A percentile compares a stretch with the other conserved stretches of the same genome.
phyloP scores from a whole-genome alignment of 1,284 basidiomycete species.

The Sanghuangporus weigelae region DNA sequence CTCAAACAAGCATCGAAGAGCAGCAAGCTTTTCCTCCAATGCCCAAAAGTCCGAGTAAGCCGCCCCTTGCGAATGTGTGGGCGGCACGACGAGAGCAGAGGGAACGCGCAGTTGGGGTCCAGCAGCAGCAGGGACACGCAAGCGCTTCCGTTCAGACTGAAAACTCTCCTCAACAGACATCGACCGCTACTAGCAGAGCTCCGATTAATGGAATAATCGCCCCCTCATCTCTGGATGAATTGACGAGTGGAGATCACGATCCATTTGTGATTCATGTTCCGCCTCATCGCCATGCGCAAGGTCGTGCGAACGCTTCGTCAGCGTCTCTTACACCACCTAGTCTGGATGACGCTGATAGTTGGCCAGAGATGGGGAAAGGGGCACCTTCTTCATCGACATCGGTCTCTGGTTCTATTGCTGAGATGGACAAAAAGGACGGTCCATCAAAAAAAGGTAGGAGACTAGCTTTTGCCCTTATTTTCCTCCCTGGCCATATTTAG shows the following conservation, averaged over 20 bases:
- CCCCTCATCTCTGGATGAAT: neutral
- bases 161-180: neutral
- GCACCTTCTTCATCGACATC: constrained; percentile 15
- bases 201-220: constrained; percentile 12
- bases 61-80: constrained; percentile 43
- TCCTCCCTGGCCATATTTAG: neutral
- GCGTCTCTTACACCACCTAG: constrained; percentile 20
- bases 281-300: constrained; percentile 26
- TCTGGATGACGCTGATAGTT: constrained; percentile 35
- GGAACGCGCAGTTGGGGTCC: constrained; percentile 24
- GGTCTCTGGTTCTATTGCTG: constrained; percentile 20
- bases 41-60: constrained; percentile 21
- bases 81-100: constrained; percentile 43
- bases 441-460: neutral
- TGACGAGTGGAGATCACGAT: constrained; percentile 28
- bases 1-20: constrained; percentile 1
- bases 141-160: neutral
- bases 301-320: constrained; percentile 19
- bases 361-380: constrained; percentile 45
- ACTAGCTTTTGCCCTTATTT: neutral
- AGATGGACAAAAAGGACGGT: constrained; percentile 23
- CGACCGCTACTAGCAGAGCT: constrained; percentile 12
- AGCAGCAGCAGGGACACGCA: constrained; percentile 1
- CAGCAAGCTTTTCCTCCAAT: neutral
- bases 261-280: constrained; percentile 40